These are phyloP conservation scores for Wickerhamiella dianesei DNA, from an alignment of 805 yeast species.

Conservation along the genomic window DNA sequence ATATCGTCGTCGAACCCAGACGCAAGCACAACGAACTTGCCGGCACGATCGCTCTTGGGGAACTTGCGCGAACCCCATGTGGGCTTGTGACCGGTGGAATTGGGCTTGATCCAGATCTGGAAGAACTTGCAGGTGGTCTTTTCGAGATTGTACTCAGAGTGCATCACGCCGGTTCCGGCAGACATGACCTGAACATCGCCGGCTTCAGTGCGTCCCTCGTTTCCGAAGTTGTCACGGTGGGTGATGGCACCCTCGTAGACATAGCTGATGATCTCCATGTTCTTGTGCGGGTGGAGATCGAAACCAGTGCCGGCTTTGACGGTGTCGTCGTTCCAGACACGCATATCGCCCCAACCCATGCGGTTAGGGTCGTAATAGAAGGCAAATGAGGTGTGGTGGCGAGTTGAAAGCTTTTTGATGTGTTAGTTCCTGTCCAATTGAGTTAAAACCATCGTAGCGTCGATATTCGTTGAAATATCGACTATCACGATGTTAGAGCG, in stretches of 20 bases:
- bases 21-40: constrained; percentile 1
- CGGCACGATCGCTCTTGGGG: neutral
- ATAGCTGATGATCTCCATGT: constrained; percentile 4
- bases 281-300: constrained; percentile 7
- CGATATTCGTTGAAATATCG: too few species aligned
- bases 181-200: constrained; percentile 7
- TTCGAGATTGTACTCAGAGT: constrained; percentile 3
- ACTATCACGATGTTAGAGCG: too few species aligned
- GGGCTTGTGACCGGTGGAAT: neutral
- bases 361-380: constrained; percentile 2
- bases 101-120: constrained; percentile 8
- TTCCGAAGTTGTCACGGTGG: constrained; percentile 3
- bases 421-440: neutral
- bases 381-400: constrained; percentile 6
- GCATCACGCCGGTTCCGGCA: constrained; percentile 4
- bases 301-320: neutral
- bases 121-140: constrained; percentile 2
- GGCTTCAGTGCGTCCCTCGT: constrained; percentile 3
- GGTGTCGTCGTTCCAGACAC: constrained; percentile 7
- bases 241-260: neutral
- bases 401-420: neutral
- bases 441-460: too few species aligned
- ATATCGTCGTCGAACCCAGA: constrained; percentile 5
- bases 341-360: constrained; percentile 4
- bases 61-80: neutral